Evolutionary conservation across 2,329 filamentous ascomycete species (phyloP), one percentile per base, ranked within the genome.

Genomic region (Talaromyces sp.): DNA sequence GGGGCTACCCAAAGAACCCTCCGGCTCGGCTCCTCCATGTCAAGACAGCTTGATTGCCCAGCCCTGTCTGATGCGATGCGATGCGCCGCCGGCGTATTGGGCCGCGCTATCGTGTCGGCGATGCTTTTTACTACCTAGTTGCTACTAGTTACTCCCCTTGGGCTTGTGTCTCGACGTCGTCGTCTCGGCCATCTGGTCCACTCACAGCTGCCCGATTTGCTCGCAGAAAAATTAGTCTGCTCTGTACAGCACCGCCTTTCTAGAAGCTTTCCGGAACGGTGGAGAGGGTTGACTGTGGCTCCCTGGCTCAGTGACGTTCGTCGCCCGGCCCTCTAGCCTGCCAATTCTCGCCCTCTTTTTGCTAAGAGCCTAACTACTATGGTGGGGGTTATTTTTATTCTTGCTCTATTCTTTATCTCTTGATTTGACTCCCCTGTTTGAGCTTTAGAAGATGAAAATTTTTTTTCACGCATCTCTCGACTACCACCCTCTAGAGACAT

Each of bases 181-280:
- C n/a, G 19, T 19, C 26, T 27, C 41, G 41, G 41, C n/a, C n/a
- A 46, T 7, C 41, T 46, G 41, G 41, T 46, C 41, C 41, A 46
- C 41, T 46, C 19, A 21, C n/a, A 11, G 19, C 41, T 46, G 41
- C n/a, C 41, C 41, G 41, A 46, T 46, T 46, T 11, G 6, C 41
- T 19, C 41, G 17, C 21, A 46, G 41, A 21, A 8, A 8, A 24
- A 29, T 11, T 31, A 57, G 24, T n/a, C n/a, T n/a, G n/a, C n/a
- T n/a, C n/a, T 29, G 17, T 51, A 21, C n/a, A 38, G 41, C 21
- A 54, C 26, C 58, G 58, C 55, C 56, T 58, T 61, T 61, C 59
- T 61, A 56, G 59, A 61, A 61, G 50, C 55, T 56, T 61, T 55
- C 59, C 51, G 41, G 58, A 61, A 54, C 29, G 53, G 55, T 21